Base-by-base conservation (phyloP, 768 basidiomycete species). In the Butyriboletus loyo region DNA sequence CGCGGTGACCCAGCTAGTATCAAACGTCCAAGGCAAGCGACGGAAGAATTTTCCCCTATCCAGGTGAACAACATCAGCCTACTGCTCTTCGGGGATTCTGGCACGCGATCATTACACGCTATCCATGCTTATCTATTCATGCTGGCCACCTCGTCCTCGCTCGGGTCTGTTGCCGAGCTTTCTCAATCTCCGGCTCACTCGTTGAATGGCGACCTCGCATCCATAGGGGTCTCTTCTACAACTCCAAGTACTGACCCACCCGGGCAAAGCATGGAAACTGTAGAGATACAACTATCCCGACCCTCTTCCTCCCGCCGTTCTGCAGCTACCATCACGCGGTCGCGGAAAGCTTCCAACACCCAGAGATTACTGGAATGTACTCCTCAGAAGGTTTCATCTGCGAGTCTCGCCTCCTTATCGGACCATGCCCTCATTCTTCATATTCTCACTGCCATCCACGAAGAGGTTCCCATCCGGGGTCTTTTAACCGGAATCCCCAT, bases 401-500 rank as follows among this genome's bases (percentile, higher is more conserved):
- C 78, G 46, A 73, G 73, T 22, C 63, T 79, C 15, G 90, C 90
- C 11, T 83, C 78, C 7, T 70, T 85, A 15, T 82, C 84, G 34
- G 94, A 96, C 61, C 92, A 90, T 64, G 76, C 82, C 9, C 81
- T 84, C 61, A 79, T 92, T 30, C 72, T 87, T 37, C 77, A 81
- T 39, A 77, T 93, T 28, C 76, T 96, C 34, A 77, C 74, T 6
- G 78, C 80, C 4, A 75, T 90, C 25, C 86, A 92, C 45, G 75
- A 85, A 55, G 77, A 85, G 45, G 67, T 90, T n/a, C 92, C 94
- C 1, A 71, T 86, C 25, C 82, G 86, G 37, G 87, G 84, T 3
- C 60, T 96, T 36, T 70, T 93, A 17, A 83, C 84, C 2, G 89
- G 92, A 21, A 71, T 91, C 31, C 93, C 94, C 5, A 93, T 97